Conservation (phyloP, 2,329 filamentous ascomycete genomes). For the Dothideomycetes sp. region DNA sequence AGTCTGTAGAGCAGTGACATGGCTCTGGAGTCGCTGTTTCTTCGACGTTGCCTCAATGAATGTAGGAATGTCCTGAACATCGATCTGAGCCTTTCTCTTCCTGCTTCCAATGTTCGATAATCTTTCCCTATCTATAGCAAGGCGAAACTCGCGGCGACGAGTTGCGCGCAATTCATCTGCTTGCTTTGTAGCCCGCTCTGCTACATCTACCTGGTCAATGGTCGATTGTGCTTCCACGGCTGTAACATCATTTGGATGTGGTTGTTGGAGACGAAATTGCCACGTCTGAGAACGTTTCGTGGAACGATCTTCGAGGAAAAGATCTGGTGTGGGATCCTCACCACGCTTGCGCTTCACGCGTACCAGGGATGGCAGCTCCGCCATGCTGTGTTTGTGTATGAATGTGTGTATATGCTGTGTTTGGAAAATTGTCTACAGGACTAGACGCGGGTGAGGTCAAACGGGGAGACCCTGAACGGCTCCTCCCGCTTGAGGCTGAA, state of each 20-base stretch:
- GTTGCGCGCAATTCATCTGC: not conserved
- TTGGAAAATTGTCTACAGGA: no score
- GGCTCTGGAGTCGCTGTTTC: conserved; percentile 1
- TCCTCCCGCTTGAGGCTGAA: no score
- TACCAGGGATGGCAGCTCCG: conserved; percentile 38
- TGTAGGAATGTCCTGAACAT: conserved; percentile 9
- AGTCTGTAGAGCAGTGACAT: conserved; percentile 1
- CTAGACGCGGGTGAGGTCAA: no score
- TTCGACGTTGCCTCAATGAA: conserved; percentile 10
- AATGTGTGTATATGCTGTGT: not conserved
- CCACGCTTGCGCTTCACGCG: conserved; percentile 46
- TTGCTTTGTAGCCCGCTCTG: not conserved
- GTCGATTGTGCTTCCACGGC: no score
- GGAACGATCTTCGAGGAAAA: conserved; percentile 12
- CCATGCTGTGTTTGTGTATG: no score
- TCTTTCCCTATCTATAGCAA: not conserved
- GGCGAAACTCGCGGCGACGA: conserved; percentile 8
- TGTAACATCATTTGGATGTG: conserved; percentile 8
- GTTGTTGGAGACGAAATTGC: conserved; percentile 9
- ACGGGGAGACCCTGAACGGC: no score
- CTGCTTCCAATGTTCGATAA: not conserved
- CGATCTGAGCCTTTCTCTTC: conserved; percentile 6
- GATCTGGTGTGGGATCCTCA: conserved; percentile 33
- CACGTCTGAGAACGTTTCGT: conserved; percentile 10
- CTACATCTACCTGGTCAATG: not conserved